These are phyloP conservation scores for Alopecurus myosuroides DNA, from an alignment of 176 grass and related monocot species.

Conservation along the genomic window DNA sequence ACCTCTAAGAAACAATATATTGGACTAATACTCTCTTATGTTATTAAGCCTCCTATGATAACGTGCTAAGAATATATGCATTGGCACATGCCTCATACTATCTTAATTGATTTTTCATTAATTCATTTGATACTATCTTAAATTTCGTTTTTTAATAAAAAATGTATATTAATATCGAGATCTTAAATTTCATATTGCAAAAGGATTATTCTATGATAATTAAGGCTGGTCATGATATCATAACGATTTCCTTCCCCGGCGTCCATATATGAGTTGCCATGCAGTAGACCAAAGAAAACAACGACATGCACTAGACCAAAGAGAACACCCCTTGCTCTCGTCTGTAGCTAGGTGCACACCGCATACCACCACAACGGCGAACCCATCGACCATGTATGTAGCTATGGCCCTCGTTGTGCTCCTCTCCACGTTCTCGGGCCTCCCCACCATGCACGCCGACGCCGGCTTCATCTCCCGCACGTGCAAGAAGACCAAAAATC, in stretches of 20 bases:
- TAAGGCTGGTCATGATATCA: neutral
- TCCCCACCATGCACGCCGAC: neutral
- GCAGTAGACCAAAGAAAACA: neutral
- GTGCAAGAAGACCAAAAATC: neutral
- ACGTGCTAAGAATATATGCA: too few relatives aligned
- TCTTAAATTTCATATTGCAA: neutral
- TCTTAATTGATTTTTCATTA: too few relatives aligned
- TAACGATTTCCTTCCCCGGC: neutral
- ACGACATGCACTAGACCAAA: neutral
- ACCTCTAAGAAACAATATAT: too few relatives aligned
- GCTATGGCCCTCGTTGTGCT: neutral
- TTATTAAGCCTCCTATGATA: too few relatives aligned
- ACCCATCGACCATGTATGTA: neutral
- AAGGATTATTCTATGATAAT: neutral
- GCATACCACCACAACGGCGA: neutral
- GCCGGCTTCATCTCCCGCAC: neutral
- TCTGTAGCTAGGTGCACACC: neutral
- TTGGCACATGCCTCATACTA: too few relatives aligned
- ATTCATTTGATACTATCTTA: neutral
- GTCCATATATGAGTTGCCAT: neutral
- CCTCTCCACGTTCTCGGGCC: too few relatives aligned
- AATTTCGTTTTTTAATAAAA: neutral
- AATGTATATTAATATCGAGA: neutral
- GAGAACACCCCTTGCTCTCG: neutral
- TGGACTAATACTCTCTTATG: too few relatives aligned